These are phyloP conservation scores for Ustilago shanxiensis DNA, from an alignment of 1,284 basidiomycete genomes.

Conservation along the genomic window DNA sequence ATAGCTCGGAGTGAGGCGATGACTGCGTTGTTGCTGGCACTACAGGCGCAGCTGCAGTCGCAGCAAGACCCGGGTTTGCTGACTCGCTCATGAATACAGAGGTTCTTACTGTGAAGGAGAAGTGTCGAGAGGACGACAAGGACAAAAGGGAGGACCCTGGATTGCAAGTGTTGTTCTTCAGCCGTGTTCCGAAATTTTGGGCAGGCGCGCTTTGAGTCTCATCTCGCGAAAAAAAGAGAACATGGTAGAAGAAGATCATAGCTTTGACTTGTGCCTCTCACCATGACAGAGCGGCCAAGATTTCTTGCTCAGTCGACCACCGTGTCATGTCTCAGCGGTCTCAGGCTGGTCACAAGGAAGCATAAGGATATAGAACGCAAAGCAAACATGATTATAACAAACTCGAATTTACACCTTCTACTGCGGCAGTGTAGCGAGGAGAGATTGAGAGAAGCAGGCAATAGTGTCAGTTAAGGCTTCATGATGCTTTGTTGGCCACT, in stretches of 20 bases:
- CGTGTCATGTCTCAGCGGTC: no score
- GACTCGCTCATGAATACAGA: not conserved
- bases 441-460: conserved; percentile 3
- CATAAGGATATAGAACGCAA: not conserved
- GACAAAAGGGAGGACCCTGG: conserved; percentile 11
- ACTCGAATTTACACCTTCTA: not conserved
- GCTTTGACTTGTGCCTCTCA: no score
- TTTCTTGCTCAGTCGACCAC: no score
- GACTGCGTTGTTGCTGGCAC: not conserved
- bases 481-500: not conserved
- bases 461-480: conserved; percentile 9
- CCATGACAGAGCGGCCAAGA: no score
- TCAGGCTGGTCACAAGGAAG: not conserved
- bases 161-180: not conserved
- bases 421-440: not conserved
- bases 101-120: no score
- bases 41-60: not conserved
- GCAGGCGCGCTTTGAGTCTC: not conserved
- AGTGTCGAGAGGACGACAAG: not conserved
- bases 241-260: not conserved
- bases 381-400: no score
- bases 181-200: conserved; percentile 20
- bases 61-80: no score
- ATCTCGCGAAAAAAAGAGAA: not conserved
- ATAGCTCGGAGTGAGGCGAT: not conserved